phyloP scores from a whole-genome alignment of 495 filamentous ascomycete genomes.

The Hyaloscypha bicolor region DNA sequence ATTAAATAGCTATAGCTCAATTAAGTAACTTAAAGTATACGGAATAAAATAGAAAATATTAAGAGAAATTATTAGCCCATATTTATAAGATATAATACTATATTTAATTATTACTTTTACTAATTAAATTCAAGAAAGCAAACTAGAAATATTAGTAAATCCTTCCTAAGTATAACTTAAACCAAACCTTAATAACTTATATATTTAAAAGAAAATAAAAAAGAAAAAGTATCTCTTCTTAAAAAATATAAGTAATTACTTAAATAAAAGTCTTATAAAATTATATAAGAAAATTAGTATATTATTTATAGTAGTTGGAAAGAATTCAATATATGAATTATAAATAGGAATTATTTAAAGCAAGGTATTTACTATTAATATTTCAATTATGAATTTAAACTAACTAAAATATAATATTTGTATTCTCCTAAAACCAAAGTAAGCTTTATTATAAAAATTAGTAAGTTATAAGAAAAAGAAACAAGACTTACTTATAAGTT shows the following conservation, averaged over 20 bases:
- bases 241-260: constrained; percentile 10
- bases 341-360: too few relatives aligned
- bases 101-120: not conserved
- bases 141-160: not conserved
- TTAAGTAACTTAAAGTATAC: not conserved
- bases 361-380: too few relatives aligned
- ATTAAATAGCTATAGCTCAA: not conserved
- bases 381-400: too few relatives aligned
- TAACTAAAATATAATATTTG: too few relatives aligned
- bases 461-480: too few relatives aligned
- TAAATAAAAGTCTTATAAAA: not conserved
- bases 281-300: constrained; percentile 3
- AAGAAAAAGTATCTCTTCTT: constrained; percentile 11
- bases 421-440: too few relatives aligned
- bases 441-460: too few relatives aligned
- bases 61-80: not conserved
- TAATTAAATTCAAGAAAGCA: not conserved
- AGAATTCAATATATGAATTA: not conserved
- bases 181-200: not conserved
- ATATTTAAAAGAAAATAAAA: not conserved
- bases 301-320: not conserved
- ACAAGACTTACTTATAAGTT: too few relatives aligned
- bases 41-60: not conserved
- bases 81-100: not conserved
- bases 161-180: not conserved